A percentile compares a stretch with the other conserved stretches of the same genome.
Conservation (phyloP, 2,329 filamentous ascomycete species). For the Neonectria punicea region DNA sequence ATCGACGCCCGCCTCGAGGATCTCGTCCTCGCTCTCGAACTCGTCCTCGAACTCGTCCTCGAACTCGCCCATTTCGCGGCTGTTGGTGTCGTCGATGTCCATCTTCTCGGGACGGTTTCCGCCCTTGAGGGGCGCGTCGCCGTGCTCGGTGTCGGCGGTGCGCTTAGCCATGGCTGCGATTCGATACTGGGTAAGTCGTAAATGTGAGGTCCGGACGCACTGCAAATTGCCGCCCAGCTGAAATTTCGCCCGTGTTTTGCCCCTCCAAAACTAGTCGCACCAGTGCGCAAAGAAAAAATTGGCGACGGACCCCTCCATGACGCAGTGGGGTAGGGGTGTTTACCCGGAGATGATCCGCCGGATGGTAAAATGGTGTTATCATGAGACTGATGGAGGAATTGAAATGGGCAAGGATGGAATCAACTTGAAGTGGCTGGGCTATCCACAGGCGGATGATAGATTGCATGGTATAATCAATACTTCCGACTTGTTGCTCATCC, state of each 20-base stretch:
- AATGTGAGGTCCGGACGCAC: not conserved
- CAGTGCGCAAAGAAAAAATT: slow-evolving; percentile 22
- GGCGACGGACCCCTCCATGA: slow-evolving; percentile 18
- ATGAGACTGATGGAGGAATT: not conserved
- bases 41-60: slow-evolving; percentile 96
- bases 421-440: not conserved
- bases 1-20: slow-evolving; percentile 93
- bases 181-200: not conserved
- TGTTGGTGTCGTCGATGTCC: slow-evolving; percentile 73
- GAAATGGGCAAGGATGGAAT: not conserved
- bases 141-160: slow-evolving; percentile 48
- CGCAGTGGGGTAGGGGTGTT: slow-evolving; percentile 12
- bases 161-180: slow-evolving; percentile 35
- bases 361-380: not conserved
- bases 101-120: slow-evolving; percentile 71
- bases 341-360: slow-evolving; percentile 15
- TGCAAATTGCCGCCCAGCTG: not conserved
- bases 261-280: slow-evolving; percentile 18
- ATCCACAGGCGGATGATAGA: not conserved
- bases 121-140: slow-evolving; percentile 65
- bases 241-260: slow-evolving; percentile 18
- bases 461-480: not conserved
- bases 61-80: slow-evolving; percentile 72
- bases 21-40: slow-evolving; percentile 89
- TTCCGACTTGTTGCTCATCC: not conserved